phyloP scores from a whole-genome alignment of 139 green algal species.

The Tetradesmus lagerheimii region DNA sequence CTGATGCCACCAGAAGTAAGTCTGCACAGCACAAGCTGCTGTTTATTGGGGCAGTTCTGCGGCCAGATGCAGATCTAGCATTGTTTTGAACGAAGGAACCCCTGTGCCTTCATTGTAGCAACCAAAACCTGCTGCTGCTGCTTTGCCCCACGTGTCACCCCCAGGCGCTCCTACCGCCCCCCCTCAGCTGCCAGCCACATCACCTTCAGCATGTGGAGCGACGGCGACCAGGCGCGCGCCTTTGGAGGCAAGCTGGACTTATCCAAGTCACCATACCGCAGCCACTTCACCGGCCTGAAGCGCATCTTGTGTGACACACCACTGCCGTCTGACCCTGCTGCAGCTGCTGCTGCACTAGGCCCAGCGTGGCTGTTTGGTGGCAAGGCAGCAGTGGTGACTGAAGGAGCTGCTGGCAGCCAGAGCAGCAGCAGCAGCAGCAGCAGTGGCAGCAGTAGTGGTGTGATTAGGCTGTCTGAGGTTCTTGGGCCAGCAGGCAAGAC shows the following conservation, averaged over 20 bases:
- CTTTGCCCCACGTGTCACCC: no score
- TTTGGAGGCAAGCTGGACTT: slow-evolving; percentile 32
- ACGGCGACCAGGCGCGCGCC: slow-evolving; percentile 21
- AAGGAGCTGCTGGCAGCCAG: background rate
- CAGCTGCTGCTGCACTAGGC: background rate
- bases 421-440: background rate
- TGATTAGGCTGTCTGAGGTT: background rate
- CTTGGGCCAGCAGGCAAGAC: background rate
- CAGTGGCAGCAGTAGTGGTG: background rate
- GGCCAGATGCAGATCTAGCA: no score
- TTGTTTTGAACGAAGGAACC: no score
- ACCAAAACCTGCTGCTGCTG: no score
- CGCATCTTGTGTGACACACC: slow-evolving; percentile 7
- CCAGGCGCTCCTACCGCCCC: slow-evolving; percentile 14
- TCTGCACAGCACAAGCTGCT: no score
- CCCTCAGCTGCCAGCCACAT: slow-evolving; percentile 2
- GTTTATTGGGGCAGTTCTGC: no score
- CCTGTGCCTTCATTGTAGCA: no score
- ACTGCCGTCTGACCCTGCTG: background rate
- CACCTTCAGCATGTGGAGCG: slow-evolving; percentile 39
- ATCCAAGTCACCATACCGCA: background rate
- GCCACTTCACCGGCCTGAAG: background rate
- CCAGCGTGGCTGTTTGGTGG: slow-evolving; percentile 1
- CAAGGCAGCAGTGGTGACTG: background rate
- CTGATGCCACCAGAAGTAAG: no score